These are phyloP conservation scores for Graphilbum sp. DNA, from an alignment of 2,329 filamentous ascomycete species.

Conservation along the genomic window DNA sequence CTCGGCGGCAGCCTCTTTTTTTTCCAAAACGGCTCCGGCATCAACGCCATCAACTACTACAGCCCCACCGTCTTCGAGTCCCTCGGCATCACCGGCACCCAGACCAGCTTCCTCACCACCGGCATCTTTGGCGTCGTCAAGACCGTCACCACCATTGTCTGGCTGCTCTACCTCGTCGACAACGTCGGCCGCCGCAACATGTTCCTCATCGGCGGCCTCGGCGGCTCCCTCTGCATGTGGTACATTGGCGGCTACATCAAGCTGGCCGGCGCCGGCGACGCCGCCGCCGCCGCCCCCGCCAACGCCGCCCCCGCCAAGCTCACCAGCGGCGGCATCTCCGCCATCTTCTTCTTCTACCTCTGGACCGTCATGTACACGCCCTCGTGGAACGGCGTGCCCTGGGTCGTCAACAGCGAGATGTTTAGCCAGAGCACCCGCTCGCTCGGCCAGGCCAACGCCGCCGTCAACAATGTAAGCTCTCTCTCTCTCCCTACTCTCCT, in stretches of 20 bases:
- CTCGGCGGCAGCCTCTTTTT: conserved; percentile 60
- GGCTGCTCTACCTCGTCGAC: conserved; percentile 54
- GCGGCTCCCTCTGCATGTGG: conserved; percentile 42
- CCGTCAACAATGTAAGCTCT: conserved; percentile 38
- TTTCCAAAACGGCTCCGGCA: conserved; percentile 62
- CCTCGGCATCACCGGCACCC: conserved; percentile 28
- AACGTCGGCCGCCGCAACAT: conserved; percentile 36
- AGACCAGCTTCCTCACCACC: conserved; percentile 39
- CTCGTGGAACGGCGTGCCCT: conserved; percentile 57
- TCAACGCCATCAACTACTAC: conserved; percentile 70
- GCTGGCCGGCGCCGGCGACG: conserved; percentile 22
- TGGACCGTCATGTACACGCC: conserved; percentile 60
- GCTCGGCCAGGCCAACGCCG: conserved; percentile 55
- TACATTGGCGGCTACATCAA: conserved; percentile 46
- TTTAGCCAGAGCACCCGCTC: conserved; percentile 54
- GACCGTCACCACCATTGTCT: conserved; percentile 50
- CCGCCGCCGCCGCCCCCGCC: too few species aligned
- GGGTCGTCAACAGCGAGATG: conserved; percentile 64
- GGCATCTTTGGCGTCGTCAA: conserved; percentile 67
- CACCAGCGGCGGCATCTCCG: conserved; percentile 32
- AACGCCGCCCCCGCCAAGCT: conserved; percentile 13
- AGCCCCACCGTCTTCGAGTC: conserved; percentile 49
- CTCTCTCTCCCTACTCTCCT: not conserved
- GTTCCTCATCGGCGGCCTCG: conserved; percentile 43
- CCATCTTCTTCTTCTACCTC: conserved; percentile 58